Evolutionary conservation across 1,284 basidiomycete genomes (phyloP), one percentile per base, ranked within the genome.

Genomic region (Melanopsichium pennsylvanicum): DNA sequence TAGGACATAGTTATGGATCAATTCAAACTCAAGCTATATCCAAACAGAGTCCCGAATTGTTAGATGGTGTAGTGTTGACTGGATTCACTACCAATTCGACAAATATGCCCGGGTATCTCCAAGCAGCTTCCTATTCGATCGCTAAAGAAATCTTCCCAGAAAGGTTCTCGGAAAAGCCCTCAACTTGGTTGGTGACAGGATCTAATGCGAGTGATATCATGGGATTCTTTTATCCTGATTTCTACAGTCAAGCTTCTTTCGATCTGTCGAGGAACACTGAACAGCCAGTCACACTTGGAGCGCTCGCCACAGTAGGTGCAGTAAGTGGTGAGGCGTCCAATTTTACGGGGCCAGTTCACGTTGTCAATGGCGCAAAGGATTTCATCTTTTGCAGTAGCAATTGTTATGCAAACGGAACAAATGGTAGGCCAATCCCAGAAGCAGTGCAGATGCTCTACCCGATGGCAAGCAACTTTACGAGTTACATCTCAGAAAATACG

Each of bases 321-420:
- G 62, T 62, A 42, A 72, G 56, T 25, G 77, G 70, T n/a, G 13
- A 16, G 21, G 50, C 74, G 8, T 31, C 43, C n/a, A 68, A 75
- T 52, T 83, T 75, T 48, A 81, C 71, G 16, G 67, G 75, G 8
- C 82, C 82, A 7, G 74, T 82, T 2, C 73, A 80, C n/a, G 80
- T 83, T 44, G 74, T 83, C 7, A 82, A 82, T 13, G 83, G 83
- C 27, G 75, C 79, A 19, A 72, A 80, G 39, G 83, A 83, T 46
- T 74, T 82, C 61, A 79, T 62, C 41, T 74, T 72, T 31, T 72
- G 80, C 68, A 64, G 66, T 4, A 64, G 70, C 23, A 74, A 82
- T 66, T 82, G 75, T 41, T 57, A 54, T 38, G 59, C 72, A 25
- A 21, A 38, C 15, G 75, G 74, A 19, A 69, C 63, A 18, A 40